Evolutionary conservation across 441 rosid species (phyloP).

Genomic region (Oxalis stricta): DNA sequence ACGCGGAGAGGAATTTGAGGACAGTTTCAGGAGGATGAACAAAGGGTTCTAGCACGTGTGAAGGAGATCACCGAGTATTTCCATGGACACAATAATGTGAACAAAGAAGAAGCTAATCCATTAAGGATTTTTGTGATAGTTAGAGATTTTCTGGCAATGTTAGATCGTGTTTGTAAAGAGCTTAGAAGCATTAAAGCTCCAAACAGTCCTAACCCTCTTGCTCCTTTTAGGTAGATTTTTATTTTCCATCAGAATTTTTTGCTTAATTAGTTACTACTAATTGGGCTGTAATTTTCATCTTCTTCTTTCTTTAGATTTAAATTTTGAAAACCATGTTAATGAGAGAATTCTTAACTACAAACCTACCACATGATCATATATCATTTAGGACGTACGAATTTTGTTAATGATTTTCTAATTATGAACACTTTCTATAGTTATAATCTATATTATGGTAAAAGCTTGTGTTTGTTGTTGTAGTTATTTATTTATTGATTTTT

Average conservation of each 20-base stretch:
- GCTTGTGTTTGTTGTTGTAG: no score
- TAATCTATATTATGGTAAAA: no score
- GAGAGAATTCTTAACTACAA: no score
- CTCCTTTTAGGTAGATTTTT: slow-evolving; percentile 63
- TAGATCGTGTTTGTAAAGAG: slow-evolving; percentile 88
- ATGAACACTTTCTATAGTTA: no score
- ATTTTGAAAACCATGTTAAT: no score
- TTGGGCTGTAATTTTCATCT: slow-evolving; percentile 5
- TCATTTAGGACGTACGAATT: no score
- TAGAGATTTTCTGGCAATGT: slow-evolving; percentile 87
- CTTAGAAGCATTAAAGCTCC: slow-evolving; percentile 54
- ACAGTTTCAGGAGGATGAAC: slow-evolving; percentile 63
- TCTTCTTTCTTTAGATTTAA: no score
- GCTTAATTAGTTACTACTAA: neutral
- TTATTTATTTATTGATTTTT: no score
- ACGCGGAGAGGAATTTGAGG: slow-evolving; percentile 50
- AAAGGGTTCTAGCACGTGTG: slow-evolving; percentile 51
- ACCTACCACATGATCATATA: no score
- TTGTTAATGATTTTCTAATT: no score
- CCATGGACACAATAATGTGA: slow-evolving; percentile 73
- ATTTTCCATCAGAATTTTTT: no score
- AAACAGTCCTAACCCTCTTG: slow-evolving; percentile 52
- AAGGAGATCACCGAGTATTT: slow-evolving; percentile 80
- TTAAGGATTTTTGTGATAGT: slow-evolving; percentile 88
- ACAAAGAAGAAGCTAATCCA: slow-evolving; percentile 80